Evolutionary conservation across 2,329 filamentous ascomycete species (phyloP).

Genomic region (Paracoccidioides brasiliensis): DNA sequence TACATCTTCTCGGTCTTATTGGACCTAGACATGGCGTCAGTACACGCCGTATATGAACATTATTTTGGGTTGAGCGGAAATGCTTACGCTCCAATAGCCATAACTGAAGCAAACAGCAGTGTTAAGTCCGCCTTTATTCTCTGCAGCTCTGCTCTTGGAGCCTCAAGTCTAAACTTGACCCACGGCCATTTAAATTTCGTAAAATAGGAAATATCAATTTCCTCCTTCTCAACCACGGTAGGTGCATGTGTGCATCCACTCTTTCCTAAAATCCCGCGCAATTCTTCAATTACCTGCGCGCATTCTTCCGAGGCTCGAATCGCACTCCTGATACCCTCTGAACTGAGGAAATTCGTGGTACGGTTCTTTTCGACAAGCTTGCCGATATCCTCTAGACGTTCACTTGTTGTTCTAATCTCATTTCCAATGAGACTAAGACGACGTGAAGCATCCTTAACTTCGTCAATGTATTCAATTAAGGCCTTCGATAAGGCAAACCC

Average conservation of each 20-base stretch:
- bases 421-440: conserved; percentile 5
- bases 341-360: conserved; percentile 4
- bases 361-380: conserved; percentile 5
- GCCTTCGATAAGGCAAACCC: conserved; percentile 13
- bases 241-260: neutral
- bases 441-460: conserved; percentile 6
- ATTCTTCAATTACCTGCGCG: conserved; percentile 3
- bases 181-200: conserved; percentile 9
- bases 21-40: neutral
- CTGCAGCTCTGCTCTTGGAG: conserved; percentile 6
- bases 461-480: conserved; percentile 9
- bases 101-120: conserved; percentile 7
- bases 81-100: conserved; percentile 3
- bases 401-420: conserved; percentile 8
- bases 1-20: neutral
- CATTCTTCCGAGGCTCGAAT: conserved; percentile 8
- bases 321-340: conserved; percentile 7
- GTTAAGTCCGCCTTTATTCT: conserved; percentile 8
- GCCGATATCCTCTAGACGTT: conserved; percentile 7
- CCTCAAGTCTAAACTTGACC: conserved; percentile 8
- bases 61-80: neutral
- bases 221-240: neutral
- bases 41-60: neutral
- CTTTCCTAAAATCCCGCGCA: conserved; percentile 7
- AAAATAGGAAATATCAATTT: conserved; percentile 7